Conservation (phyloP, 352 stramenopile genomes). For the Pythium aquatile region DNA sequence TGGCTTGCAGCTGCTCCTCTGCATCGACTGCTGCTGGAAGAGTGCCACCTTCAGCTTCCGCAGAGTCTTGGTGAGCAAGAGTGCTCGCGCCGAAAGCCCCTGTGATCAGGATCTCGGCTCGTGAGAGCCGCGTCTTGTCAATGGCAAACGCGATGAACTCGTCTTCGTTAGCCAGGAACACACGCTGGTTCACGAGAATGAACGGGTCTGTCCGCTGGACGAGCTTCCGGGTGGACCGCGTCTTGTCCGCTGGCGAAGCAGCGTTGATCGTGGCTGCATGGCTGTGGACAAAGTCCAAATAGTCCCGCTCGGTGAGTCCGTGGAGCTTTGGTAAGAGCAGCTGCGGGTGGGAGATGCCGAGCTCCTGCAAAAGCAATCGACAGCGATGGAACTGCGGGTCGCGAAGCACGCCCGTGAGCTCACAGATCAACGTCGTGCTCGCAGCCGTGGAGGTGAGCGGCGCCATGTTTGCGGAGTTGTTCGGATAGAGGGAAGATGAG, state of each 20-base stretch:
- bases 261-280: constrained; percentile 35
- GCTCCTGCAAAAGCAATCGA: constrained; percentile 54
- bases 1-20: constrained; percentile 49
- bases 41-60: constrained; percentile 18
- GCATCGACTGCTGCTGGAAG: constrained; percentile 35
- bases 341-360: constrained; percentile 46
- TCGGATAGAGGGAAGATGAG: background rate
- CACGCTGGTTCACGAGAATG: constrained; percentile 46
- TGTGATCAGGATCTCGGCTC: constrained; percentile 48
- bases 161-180: constrained; percentile 57
- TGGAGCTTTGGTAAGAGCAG: constrained; percentile 49
- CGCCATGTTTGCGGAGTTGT: background rate
- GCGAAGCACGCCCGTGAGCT: constrained; percentile 54
- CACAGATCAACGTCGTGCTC: constrained; percentile 31
- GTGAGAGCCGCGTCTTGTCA: constrained; percentile 50
- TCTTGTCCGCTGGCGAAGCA: constrained; percentile 24
- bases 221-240: constrained; percentile 13
- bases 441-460: background rate
- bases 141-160: constrained; percentile 52
- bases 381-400: constrained; percentile 66
- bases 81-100: constrained; percentile 42
- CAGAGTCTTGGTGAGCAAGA: background rate
- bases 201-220: constrained; percentile 43
- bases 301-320: constrained; percentile 54
- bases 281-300: constrained; percentile 38